These are phyloP conservation scores for Cladorrhinum sp. DNA, from an alignment of 2,329 filamentous ascomycete genomes.

Conservation along the genomic window DNA sequence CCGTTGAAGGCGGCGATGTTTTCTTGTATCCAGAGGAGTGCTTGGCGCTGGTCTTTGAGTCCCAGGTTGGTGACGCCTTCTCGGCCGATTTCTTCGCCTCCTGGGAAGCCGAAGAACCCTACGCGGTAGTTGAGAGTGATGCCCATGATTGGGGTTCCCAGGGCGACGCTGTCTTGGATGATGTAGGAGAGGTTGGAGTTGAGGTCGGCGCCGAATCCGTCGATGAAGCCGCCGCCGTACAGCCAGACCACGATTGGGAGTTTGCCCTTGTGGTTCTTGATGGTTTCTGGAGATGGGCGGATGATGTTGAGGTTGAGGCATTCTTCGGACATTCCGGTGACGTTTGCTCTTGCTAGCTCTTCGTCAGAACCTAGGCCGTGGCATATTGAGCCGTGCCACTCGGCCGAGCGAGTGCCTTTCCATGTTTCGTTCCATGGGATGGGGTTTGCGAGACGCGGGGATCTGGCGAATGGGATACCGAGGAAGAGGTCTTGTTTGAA, in stretches of 20 bases:
- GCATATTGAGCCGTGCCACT: slow-evolving; percentile 20
- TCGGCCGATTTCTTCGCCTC: slow-evolving; percentile 36
- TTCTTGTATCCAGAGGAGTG: slow-evolving; percentile 44
- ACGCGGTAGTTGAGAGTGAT: slow-evolving; percentile 47
- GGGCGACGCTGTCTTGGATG: slow-evolving; percentile 44
- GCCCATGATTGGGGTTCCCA: slow-evolving; percentile 45
- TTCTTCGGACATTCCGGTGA: slow-evolving; percentile 43
- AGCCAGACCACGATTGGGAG: slow-evolving; percentile 58
- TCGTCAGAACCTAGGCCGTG: slow-evolving; percentile 50
- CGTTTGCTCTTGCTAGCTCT: slow-evolving; percentile 22
- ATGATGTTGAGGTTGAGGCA: slow-evolving; percentile 63
- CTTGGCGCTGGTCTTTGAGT: slow-evolving; percentile 43
- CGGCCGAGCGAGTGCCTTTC: slow-evolving; percentile 9
- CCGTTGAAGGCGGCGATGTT: slow-evolving; percentile 43
- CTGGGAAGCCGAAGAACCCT: slow-evolving; percentile 46
- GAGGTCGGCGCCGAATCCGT: slow-evolving; percentile 36
- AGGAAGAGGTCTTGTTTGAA: slow-evolving; percentile 2
- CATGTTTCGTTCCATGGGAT: slow-evolving; percentile 2
- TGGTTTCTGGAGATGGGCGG: slow-evolving; percentile 43
- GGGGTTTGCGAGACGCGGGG: slow-evolving; percentile 9
- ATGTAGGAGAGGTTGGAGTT: slow-evolving; percentile 60
- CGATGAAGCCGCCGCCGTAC: slow-evolving; percentile 39
- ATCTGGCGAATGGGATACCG: background rate
- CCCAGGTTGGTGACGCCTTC: slow-evolving; percentile 47
- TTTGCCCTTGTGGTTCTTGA: slow-evolving; percentile 30